Conservation (phyloP, 164 flowering plant genomes). For the Macadamia tetraphylla region DNA sequence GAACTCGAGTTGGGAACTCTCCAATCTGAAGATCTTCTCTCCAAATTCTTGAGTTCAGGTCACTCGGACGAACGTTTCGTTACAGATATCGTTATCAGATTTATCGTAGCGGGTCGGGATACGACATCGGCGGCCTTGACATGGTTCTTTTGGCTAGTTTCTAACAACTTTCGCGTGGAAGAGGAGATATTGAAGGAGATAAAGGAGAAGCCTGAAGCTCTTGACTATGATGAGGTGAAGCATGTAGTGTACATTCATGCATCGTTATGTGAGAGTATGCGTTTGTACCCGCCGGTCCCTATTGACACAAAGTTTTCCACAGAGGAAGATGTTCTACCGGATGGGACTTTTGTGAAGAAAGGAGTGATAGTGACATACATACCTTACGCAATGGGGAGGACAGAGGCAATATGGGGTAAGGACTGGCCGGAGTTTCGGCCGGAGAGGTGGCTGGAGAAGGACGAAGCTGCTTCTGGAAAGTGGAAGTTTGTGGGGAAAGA, state of each 20-base stretch:
- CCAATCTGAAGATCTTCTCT: conserved; percentile 30
- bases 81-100: conserved; percentile 28
- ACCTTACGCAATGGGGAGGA: conserved; percentile 60
- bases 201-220: conserved; percentile 5
- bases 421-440: conserved; percentile 38
- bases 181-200: conserved; percentile 23
- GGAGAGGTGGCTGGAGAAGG: conserved; percentile 33
- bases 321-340: conserved; percentile 49
- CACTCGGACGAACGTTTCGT: conserved; percentile 33
- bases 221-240: conserved; percentile 25
- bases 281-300: conserved; percentile 53
- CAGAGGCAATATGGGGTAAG: conserved; percentile 41
- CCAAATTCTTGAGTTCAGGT: conserved; percentile 41
- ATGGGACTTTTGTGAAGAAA: conserved; percentile 45
- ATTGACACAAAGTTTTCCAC: conserved; percentile 32
- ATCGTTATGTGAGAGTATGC: conserved; percentile 45
- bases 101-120: conserved; percentile 11
- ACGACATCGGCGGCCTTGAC: background rate
- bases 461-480: conserved; percentile 3
- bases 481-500: conserved; percentile 30
- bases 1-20: conserved; percentile 13
- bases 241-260: conserved; percentile 51
- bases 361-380: conserved; percentile 37
- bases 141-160: conserved; percentile 14
- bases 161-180: conserved; percentile 16